phyloP scores from a whole-genome alignment of 345 rosid species.

The Boechera retrofracta region DNA sequence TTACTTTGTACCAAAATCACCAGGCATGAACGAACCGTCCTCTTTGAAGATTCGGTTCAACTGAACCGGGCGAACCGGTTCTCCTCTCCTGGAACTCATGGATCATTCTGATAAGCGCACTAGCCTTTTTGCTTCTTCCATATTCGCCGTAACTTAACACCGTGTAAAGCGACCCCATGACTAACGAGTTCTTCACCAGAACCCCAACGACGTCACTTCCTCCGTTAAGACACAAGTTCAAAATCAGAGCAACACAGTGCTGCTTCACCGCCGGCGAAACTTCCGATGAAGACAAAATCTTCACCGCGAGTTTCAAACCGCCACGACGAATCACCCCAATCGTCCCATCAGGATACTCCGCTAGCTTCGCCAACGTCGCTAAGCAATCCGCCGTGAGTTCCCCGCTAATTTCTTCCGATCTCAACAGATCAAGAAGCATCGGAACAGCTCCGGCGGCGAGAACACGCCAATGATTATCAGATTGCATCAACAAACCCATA shows the following conservation, averaged over 20 bases:
- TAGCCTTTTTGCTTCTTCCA: constrained; percentile 75
- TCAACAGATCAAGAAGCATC: constrained; percentile 48
- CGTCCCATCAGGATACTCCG: constrained; percentile 60
- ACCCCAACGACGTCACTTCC: constrained; percentile 54
- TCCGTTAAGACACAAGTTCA: constrained; percentile 56
- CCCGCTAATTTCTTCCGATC: constrained; percentile 48
- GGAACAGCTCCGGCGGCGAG: constrained; percentile 63
- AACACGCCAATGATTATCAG: constrained; percentile 58
- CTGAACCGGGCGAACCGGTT: constrained; percentile 49
- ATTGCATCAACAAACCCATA: constrained; percentile 57
- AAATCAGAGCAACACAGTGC: constrained; percentile 60
- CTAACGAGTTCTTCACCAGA: constrained; percentile 53
- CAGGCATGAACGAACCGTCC: constrained; percentile 63
- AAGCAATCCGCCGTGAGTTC: constrained; percentile 65
- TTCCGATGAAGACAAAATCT: constrained; percentile 46
- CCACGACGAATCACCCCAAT: constrained; percentile 55
- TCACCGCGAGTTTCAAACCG: constrained; percentile 48
- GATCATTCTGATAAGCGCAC: constrained; percentile 66
- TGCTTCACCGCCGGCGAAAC: constrained; percentile 56
- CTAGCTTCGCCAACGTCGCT: constrained; percentile 65
- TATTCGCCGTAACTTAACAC: constrained; percentile 65
- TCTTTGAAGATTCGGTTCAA: constrained; percentile 49
- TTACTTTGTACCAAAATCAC: constrained; percentile 43
- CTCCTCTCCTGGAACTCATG: constrained; percentile 66
- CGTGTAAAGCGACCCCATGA: constrained; percentile 72